Percentiles rank a stretch among this genome's conserved stretches.
These are phyloP conservation scores for Oxyria digyna DNA, from an alignment of 148 eudicot genomes.

Conservation along the genomic window DNA sequence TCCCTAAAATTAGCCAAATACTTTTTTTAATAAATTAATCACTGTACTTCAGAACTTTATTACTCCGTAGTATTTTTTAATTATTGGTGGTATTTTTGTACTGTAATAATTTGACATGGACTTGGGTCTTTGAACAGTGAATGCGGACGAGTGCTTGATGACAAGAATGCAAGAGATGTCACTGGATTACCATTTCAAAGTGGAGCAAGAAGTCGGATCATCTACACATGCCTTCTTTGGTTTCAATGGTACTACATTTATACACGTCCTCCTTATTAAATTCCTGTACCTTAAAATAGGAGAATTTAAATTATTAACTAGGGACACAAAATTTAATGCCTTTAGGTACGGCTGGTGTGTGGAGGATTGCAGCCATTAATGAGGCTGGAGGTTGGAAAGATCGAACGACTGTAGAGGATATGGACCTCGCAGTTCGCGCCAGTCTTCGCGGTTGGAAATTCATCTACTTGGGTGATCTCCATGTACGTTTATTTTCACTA, in stretches of 20 bases:
- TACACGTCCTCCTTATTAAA: background rate
- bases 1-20: too few relatives aligned
- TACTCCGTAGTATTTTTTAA: background rate
- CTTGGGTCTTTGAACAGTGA: conserved; percentile 26
- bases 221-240: conserved; percentile 97
- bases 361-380: conserved; percentile 88
- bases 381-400: conserved; percentile 99
- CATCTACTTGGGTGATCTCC: conserved; percentile 83
- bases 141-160: conserved; percentile 76
- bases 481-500: conserved; percentile 22
- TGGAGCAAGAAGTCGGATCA: conserved; percentile 98
- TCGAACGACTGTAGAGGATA: conserved; percentile 88
- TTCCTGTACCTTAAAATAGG: background rate
- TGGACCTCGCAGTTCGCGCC: conserved; percentile 97
- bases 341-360: conserved; percentile 85
- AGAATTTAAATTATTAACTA: background rate
- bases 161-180: conserved; percentile 99
- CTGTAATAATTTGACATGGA: too few relatives aligned
- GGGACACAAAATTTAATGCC: background rate
- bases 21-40: too few relatives aligned
- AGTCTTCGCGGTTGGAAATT: conserved; percentile 93
- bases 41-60: background rate
- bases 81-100: background rate
- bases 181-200: conserved; percentile 85
- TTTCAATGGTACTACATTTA: conserved; percentile 53